Conservation (phyloP, 2,329 filamentous ascomycete species). For the Epichloe baconii region DNA sequence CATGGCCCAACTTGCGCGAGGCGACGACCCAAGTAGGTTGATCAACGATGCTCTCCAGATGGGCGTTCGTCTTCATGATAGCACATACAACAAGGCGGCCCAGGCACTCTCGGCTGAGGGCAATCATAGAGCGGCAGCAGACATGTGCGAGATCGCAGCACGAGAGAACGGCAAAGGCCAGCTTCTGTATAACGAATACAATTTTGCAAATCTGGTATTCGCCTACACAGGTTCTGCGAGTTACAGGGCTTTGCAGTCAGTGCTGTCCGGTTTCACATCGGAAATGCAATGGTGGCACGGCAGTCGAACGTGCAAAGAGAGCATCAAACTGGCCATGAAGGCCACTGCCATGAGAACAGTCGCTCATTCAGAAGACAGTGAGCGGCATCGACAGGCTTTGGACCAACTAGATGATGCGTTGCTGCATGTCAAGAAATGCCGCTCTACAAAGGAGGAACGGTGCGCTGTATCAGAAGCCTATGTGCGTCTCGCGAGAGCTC, state of each 20-base stretch:
- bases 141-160: constrained; percentile 23
- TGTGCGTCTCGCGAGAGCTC: constrained; percentile 6
- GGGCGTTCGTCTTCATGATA: constrained; percentile 20
- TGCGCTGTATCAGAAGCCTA: constrained; percentile 11
- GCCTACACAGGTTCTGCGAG: constrained; percentile 19
- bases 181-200: constrained; percentile 23
- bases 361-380: constrained; percentile 4
- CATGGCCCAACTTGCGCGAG: constrained; percentile 21
- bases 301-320: constrained; percentile 23
- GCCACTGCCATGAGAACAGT: constrained; percentile 15
- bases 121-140: constrained; percentile 16
- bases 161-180: constrained; percentile 23
- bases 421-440: constrained; percentile 13
- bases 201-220: constrained; percentile 25
- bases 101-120: constrained; percentile 18
- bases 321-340: constrained; percentile 26
- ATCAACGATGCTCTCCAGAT: constrained; percentile 16
- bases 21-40: constrained; percentile 14
- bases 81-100: constrained; percentile 23
- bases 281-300: constrained; percentile 24
- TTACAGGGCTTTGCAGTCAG: constrained; percentile 18
- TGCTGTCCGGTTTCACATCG: constrained; percentile 20
- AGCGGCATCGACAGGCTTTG: constrained; percentile 14
- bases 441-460: constrained; percentile 8
- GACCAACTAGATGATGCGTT: constrained; percentile 12